Conservation (phyloP, 2,329 filamentous ascomycete species). For the Aureobasidium sp. region DNA sequence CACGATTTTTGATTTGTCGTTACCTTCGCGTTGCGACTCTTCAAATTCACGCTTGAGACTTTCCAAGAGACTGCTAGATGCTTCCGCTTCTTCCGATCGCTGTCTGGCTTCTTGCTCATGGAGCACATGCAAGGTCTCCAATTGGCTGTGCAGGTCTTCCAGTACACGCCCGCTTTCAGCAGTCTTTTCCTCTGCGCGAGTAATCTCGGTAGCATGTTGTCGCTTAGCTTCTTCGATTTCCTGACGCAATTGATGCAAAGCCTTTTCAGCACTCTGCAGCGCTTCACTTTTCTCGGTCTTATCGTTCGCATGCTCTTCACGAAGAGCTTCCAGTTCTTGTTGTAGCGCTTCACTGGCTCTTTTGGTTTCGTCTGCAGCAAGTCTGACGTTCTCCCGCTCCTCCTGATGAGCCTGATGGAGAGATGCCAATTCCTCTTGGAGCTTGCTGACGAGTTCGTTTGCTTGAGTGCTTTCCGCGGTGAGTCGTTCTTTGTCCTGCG, state of each 20-base stretch:
- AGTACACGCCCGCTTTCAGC: constrained; percentile 7
- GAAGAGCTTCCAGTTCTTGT: constrained; percentile 5
- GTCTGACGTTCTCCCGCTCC: neutral
- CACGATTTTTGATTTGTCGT: constrained; percentile 19
- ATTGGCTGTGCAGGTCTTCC: neutral
- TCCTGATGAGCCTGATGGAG: neutral
- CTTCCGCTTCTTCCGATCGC: constrained; percentile 10
- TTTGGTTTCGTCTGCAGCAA: constrained; percentile 11
- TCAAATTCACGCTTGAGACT: constrained; percentile 17
- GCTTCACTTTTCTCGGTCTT: neutral
- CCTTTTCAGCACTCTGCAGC: neutral
- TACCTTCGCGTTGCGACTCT: constrained; percentile 20
- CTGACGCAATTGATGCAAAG: neutral
- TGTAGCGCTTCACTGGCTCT: constrained; percentile 15
- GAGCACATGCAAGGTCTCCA: neutral
- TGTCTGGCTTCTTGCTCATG: constrained; percentile 6
- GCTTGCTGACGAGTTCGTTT: constrained; percentile 1
- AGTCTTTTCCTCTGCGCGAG: constrained; percentile 1
- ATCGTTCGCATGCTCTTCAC: neutral
- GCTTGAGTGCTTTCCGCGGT: constrained; percentile 9
- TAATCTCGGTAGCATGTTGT: neutral
- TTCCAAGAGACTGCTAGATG: constrained; percentile 5
- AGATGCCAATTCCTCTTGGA: constrained; percentile 16
- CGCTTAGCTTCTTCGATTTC: neutral
- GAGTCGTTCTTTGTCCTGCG: constrained; percentile 12